A percentile compares a stretch with the other conserved stretches of the same genome.
phyloP scores from a whole-genome alignment of 2,329 filamentous ascomycete species.

The Aspergillus aculeatinus region DNA sequence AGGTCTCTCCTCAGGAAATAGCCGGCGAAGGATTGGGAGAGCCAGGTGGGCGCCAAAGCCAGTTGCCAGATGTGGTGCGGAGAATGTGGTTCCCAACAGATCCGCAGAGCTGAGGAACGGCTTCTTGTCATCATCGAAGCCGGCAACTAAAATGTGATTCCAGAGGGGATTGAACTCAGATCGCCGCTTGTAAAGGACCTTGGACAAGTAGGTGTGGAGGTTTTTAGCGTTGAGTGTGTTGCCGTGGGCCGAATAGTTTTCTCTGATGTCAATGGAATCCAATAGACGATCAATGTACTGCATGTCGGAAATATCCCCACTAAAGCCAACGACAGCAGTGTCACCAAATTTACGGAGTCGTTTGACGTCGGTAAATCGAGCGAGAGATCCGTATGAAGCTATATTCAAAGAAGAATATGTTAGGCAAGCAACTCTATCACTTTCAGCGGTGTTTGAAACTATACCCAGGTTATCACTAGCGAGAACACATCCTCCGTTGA shows the following conservation, averaged over 20 bases:
- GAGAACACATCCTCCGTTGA: conserved; percentile 93
- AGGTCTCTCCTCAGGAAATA: conserved; percentile 80
- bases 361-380: conserved; percentile 95
- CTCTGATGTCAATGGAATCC: conserved; percentile 78
- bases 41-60: conserved; percentile 92
- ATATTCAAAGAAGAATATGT: conserved; percentile 8
- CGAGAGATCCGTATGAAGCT: conserved; percentile 97
- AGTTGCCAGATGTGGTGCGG: conserved; percentile 82
- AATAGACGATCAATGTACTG: conserved; percentile 94
- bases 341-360: conserved; percentile 86
- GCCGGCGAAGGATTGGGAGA: conserved; percentile 81
- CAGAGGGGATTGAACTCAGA: conserved; percentile 96
- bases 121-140: conserved; percentile 73
- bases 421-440: background rate
- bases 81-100: conserved; percentile 89
- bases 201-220: conserved; percentile 92
- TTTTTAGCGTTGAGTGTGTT: conserved; percentile 79
- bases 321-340: conserved; percentile 84
- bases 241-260: conserved; percentile 69
- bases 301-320: conserved; percentile 98
- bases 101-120: conserved; percentile 93
- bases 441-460: conserved; percentile 26
- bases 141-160: conserved; percentile 92
- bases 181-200: conserved; percentile 93
- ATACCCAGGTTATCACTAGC: conserved; percentile 93